These are phyloP conservation scores for Psilocybe azurescens DNA, from an alignment of 768 basidiomycete species.

Conservation along the genomic window DNA sequence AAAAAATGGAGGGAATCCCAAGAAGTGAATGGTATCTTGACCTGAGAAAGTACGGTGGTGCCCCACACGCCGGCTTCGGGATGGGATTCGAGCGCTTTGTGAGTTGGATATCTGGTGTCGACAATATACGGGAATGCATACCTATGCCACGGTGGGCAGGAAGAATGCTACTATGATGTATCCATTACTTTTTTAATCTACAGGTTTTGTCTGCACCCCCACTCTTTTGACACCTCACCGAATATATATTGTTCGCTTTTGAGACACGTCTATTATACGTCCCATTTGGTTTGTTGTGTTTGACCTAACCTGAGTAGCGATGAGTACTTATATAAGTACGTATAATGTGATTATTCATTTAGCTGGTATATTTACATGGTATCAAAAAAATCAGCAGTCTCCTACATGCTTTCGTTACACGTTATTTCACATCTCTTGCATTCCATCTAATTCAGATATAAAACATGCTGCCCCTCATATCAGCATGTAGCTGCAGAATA, in stretches of 20 bases:
- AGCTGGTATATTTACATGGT: no score
- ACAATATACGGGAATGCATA: slow-evolving; percentile 92
- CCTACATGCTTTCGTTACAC: no score
- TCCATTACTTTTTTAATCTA: no score
- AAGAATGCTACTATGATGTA: slow-evolving; percentile 63
- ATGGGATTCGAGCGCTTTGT: slow-evolving; percentile 94
- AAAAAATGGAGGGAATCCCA: slow-evolving; percentile 49
- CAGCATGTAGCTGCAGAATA: slow-evolving; percentile 49
- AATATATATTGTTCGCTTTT: no score
- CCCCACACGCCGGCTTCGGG: slow-evolving; percentile 95
- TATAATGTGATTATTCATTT: no score
- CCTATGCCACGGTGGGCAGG: slow-evolving; percentile 92
- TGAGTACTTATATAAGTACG: no score
- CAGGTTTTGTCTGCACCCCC: no score
- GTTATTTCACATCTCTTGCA: background rate
- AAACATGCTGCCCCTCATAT: slow-evolving; percentile 73
- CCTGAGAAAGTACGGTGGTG: slow-evolving; percentile 81
- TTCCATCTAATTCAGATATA: slow-evolving; percentile 54
- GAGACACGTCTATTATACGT: no score
- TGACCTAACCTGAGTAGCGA: no score
- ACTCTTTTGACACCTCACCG: no score
- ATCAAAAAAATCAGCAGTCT: no score
- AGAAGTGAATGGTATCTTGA: slow-evolving; percentile 80
- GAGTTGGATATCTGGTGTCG: slow-evolving; percentile 84
- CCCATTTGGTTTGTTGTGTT: no score